Conservation (phyloP, 768 basidiomycete genomes). For the Pleurotus tuber-regium region DNA sequence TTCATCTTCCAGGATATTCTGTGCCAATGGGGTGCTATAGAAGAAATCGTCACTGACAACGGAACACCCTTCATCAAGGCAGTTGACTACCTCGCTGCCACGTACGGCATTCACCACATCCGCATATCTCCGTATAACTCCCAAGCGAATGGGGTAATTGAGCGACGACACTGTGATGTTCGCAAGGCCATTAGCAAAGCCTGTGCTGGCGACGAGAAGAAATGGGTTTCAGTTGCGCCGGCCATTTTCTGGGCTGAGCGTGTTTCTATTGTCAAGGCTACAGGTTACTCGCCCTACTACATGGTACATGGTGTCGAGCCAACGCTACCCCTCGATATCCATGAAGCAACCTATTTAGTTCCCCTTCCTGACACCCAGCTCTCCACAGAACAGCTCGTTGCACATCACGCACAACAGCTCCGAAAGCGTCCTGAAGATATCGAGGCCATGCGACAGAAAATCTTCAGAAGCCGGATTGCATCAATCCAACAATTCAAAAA, state of each 20-base stretch:
- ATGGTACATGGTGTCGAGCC: slow-evolving; percentile 19
- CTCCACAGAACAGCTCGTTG: neutral
- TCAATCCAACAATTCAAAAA: slow-evolving; percentile 24
- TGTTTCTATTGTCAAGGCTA: slow-evolving; percentile 15
- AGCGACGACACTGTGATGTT: slow-evolving; percentile 22
- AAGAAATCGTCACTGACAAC: slow-evolving; percentile 35
- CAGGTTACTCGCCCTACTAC: slow-evolving; percentile 21
- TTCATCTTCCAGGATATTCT: slow-evolving; percentile 22
- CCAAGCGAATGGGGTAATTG: slow-evolving; percentile 30
- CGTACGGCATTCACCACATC: slow-evolving; percentile 27
- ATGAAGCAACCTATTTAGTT: slow-evolving; percentile 19
- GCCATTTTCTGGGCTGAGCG: slow-evolving; percentile 11
- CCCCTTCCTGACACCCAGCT: neutral
- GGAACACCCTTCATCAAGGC: slow-evolving; percentile 28
- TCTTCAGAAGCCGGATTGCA: neutral
- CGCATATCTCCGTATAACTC: slow-evolving; percentile 34
- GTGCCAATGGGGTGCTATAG: slow-evolving; percentile 24
- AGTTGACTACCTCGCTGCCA: slow-evolving; percentile 7
- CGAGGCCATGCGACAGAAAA: neutral
- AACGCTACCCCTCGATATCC: slow-evolving; percentile 25
- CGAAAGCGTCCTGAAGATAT: neutral
- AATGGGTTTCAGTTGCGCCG: slow-evolving; percentile 19
- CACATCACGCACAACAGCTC: neutral
- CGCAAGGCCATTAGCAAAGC: slow-evolving; percentile 17
- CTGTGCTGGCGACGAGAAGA: slow-evolving; percentile 5